These are phyloP conservation scores for Capronia americana DNA, from an alignment of 2,329 filamentous ascomycete genomes.

Conservation along the genomic window DNA sequence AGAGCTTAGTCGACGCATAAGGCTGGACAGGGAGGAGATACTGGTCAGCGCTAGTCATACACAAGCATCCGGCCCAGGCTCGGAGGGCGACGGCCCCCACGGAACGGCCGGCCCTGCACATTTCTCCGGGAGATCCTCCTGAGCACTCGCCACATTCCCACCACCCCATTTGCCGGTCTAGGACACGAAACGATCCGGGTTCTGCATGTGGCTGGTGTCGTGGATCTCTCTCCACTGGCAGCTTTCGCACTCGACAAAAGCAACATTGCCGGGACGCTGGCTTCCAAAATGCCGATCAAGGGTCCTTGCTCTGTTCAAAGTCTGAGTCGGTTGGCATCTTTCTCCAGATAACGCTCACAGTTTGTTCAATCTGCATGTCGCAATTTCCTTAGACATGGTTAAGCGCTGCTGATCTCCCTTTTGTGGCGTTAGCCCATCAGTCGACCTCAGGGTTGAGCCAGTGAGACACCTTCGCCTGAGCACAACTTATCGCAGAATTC, in stretches of 20 bases:
- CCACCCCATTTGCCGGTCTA: neutral
- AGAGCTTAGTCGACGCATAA: neutral
- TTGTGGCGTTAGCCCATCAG: neutral
- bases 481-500: neutral
- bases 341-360: neutral
- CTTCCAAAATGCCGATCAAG: neutral
- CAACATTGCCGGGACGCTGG: neutral
- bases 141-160: neutral
- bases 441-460: neutral
- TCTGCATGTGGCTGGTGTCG: neutral
- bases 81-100: neutral
- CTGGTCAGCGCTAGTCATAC: neutral
- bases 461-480: neutral
- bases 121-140: neutral
- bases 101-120: neutral
- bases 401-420: neutral
- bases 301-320: neutral
- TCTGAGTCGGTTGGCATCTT: no score
- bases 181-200: neutral
- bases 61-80: neutral
- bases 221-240: neutral
- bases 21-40: neutral
- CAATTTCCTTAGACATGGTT: neutral
- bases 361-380: neutral
- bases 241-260: neutral